phyloP scores from a whole-genome alignment of 2,329 filamentous ascomycete genomes.

The Clonostachys chloroleuca region DNA sequence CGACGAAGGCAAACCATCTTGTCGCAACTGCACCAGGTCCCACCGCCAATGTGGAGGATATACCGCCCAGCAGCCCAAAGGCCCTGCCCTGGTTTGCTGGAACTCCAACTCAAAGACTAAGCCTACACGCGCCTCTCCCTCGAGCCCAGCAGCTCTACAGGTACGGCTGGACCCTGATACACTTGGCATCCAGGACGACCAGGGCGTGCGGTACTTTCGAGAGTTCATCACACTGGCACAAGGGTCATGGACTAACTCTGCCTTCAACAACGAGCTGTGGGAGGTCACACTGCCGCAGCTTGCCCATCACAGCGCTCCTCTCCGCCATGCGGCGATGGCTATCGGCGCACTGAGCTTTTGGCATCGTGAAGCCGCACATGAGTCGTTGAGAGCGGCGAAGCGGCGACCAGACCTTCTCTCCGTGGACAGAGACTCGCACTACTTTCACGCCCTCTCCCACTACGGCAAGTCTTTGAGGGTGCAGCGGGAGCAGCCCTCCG shows the following conservation, averaged over 20 bases:
- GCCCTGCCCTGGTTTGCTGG: no score
- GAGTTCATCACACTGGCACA: conserved; percentile 13
- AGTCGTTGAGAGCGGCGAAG: background rate
- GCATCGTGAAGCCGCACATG: background rate
- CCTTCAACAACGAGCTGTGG: conserved; percentile 13
- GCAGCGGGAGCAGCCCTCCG: conserved; percentile 13
- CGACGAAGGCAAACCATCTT: no score
- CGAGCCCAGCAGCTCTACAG: no score
- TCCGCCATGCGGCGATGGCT: conserved; percentile 15
- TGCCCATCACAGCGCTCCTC: conserved; percentile 9
- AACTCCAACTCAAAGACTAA: no score
- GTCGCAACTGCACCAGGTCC: no score
- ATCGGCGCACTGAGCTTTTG: conserved; percentile 12
- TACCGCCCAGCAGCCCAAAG: no score
- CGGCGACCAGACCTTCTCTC: background rate
- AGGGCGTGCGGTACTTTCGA: conserved; percentile 10
- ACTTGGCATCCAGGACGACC: no score
- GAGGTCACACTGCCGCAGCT: conserved; percentile 14
- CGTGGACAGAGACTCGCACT: conserved; percentile 3
- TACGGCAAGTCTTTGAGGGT: conserved; percentile 26
- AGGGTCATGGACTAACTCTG: conserved; percentile 11
- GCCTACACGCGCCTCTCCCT: no score
- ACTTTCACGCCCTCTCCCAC: conserved; percentile 23
- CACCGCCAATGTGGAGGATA: no score
- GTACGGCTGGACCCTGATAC: no score